Evolutionary conservation across 495 filamentous ascomycete genomes (phyloP).

Genomic region (Amphirosellinia nigrospora): DNA sequence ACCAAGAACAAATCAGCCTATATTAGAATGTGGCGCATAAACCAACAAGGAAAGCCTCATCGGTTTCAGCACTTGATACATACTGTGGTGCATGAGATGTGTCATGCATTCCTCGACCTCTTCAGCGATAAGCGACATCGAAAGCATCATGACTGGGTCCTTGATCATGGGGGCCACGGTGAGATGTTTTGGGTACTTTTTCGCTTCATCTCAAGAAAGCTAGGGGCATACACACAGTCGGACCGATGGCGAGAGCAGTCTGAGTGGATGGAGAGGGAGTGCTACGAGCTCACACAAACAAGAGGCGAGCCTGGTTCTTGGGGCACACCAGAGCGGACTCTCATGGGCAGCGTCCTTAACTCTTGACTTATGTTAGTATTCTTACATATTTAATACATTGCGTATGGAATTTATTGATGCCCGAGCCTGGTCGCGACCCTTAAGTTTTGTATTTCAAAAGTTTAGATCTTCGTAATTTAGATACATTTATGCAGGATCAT

Average conservation of each 20-base stretch:
- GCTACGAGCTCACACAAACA: background rate
- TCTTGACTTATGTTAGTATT: background rate
- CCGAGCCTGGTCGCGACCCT: no score
- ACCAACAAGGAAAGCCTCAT: no score
- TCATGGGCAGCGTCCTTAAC: background rate
- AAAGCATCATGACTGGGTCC: background rate
- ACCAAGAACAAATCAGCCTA: background rate
- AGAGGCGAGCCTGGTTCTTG: background rate
- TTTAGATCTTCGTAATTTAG: no score
- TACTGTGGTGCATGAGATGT: slow-evolving; percentile 2
- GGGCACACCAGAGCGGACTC: background rate
- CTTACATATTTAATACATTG: no score
- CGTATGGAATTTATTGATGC: no score
- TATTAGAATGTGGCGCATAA: background rate
- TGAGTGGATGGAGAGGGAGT: background rate
- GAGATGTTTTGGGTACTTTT: slow-evolving; percentile 10
- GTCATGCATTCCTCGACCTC: background rate
- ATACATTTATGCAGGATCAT: no score
- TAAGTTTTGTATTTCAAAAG: no score
- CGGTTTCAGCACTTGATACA: background rate
- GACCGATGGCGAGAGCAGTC: background rate
- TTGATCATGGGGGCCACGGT: background rate
- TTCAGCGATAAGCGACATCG: background rate
- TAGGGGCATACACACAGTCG: background rate
- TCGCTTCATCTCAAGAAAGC: background rate